Conservation (phyloP, 1,284 basidiomycete species). For the Ustilago sp. region DNA sequence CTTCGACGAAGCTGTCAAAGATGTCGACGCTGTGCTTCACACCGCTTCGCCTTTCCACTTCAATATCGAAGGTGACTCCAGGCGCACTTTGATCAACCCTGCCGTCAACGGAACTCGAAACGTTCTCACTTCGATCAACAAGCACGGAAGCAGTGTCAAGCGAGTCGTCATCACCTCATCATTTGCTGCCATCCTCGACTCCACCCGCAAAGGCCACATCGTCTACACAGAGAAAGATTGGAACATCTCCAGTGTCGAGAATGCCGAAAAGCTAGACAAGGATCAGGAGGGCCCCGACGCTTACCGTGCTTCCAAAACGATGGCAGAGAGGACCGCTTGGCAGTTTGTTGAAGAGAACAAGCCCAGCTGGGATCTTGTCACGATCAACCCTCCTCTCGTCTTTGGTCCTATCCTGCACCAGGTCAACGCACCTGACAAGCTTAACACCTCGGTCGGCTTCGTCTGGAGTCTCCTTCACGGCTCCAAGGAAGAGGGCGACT, state of each 20-base stretch:
- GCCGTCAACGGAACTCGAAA: conserved; percentile 77
- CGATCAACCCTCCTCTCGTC: conserved; percentile 59
- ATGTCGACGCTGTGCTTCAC: conserved; percentile 76
- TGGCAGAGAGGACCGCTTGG: conserved; percentile 76
- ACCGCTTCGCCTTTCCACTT: conserved; percentile 74
- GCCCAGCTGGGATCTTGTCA: conserved; percentile 51
- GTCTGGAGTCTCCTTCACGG: conserved; percentile 71
- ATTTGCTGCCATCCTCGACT: conserved; percentile 73
- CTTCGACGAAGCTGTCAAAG: conserved; percentile 79
- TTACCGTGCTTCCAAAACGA: conserved; percentile 74
- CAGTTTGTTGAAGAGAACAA: conserved; percentile 58
- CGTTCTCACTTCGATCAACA: conserved; percentile 74
- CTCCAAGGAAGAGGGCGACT: conserved; percentile 67
- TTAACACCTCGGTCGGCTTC: conserved; percentile 74
- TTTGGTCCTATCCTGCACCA: conserved; percentile 74
- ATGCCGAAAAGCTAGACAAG: conserved; percentile 60
- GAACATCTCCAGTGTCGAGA: conserved; percentile 75
- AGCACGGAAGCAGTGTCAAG: conserved; percentile 73
- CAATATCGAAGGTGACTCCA: conserved; percentile 59
- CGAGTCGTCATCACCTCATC: conserved; percentile 79
- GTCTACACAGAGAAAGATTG: conserved; percentile 74
- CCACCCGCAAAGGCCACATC: conserved; percentile 46
- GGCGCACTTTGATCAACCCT: conserved; percentile 73
- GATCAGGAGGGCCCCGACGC: conserved; percentile 71
- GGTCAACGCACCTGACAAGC: conserved; percentile 71